Base-by-base conservation (phyloP, 1,139 yeast species). In the Kodamaea sp. region DNA sequence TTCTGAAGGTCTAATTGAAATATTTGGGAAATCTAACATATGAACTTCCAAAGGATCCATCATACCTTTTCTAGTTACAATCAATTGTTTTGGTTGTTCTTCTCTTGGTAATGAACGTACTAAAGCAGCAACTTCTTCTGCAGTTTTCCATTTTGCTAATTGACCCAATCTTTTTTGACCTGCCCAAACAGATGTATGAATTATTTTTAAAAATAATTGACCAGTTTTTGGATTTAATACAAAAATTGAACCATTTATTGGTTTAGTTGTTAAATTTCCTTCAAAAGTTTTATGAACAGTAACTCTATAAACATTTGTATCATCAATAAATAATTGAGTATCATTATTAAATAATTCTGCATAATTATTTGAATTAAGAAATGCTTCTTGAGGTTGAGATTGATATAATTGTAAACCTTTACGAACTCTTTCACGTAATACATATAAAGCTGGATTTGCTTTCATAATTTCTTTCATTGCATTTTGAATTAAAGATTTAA, bases 91-190 rank as follows among this genome's bases (percentile, higher is more conserved):
- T 2, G 98, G 98, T 55, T 90, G 97, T 60, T 92, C 97, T 57
- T 92, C 97, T 40, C 79, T 75, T 1, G 97, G 97, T 42, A 92
- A 65, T 0, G 97, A 87, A 35, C 97, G 73, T 23, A 92, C 76
- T 47, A 92, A 68, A 0, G 96, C 96, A 8, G 96, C 92, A 23
- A 89, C 95, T 63, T 92, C 98, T 62, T 94, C 99, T 0, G 98
- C 98, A 2, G 97, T 84, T 59, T 92, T 92, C 98, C 98, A 94
- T 58, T 92, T 92, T 1, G 97, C 94, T 46, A 94, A 68, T 58
- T 92, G 97, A 24, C 95, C 87, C 49, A 92, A 71, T 53, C 97
- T 84, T 55, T 89, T 90, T 60, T 94, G 97, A 10, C 99, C 99
- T 2, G 96, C 84, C 95, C 97, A 94, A 1, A 89, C 96, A 6